Conservation (phyloP, 345 rosid species). For the Syzygium oleosum region DNA sequence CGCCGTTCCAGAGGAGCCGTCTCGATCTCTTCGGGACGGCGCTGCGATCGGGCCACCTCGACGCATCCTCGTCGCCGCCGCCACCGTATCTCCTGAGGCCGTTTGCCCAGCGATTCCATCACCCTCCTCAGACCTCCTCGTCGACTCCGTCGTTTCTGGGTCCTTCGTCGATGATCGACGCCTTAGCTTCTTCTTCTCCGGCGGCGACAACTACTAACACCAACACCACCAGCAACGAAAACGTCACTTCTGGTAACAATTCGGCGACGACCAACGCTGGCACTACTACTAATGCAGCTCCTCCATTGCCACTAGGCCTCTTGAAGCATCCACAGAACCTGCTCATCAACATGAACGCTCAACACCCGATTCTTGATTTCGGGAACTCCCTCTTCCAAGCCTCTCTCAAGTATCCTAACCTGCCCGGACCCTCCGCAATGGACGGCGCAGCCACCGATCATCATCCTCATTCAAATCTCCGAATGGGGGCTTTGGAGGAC, state of each 20-base stretch:
- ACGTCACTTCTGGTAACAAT: background rate
- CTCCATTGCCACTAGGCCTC: constrained; percentile 4
- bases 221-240: background rate
- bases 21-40: constrained; percentile 63
- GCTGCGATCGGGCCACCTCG: constrained; percentile 22
- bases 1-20: constrained; percentile 50
- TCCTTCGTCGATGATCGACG: constrained; percentile 19
- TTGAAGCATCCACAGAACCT: constrained; percentile 17
- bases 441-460: background rate
- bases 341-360: constrained; percentile 28
- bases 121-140: constrained; percentile 22
- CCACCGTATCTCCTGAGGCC: constrained; percentile 31
- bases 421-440: constrained; percentile 20
- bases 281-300: background rate
- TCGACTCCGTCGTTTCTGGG: background rate
- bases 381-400: constrained; percentile 51
- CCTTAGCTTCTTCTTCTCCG: constrained; percentile 14
- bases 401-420: constrained; percentile 23
- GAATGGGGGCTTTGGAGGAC: constrained; percentile 37
- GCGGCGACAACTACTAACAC: background rate
- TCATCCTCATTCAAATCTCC: constrained; percentile 17
- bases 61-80: constrained; percentile 15
- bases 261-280: background rate
- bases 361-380: constrained; percentile 48
- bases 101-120: constrained; percentile 22